These are phyloP conservation scores for Urtica urens DNA, from an alignment of 306 rosid genomes.

Conservation along the genomic window DNA sequence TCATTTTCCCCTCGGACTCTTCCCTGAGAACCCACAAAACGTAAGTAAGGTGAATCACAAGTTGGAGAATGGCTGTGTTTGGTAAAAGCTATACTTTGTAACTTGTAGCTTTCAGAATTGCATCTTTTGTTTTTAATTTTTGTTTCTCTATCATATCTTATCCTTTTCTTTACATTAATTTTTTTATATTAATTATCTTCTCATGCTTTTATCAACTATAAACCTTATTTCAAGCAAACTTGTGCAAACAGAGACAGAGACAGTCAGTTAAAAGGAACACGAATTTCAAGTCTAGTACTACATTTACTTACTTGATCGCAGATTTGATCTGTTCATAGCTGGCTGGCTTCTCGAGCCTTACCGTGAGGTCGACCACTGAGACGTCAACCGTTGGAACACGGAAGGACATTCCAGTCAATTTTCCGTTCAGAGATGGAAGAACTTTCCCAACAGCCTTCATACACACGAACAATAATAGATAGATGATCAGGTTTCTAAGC, in stretches of 20 bases:
- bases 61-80: too few species aligned
- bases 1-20: slow-evolving; percentile 64
- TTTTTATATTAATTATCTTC: too few species aligned
- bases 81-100: too few species aligned
- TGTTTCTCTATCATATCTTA: too few species aligned
- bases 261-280: neutral
- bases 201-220: too few species aligned
- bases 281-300: neutral
- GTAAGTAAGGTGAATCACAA: too few species aligned
- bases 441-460: slow-evolving; percentile 63
- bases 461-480: too few species aligned
- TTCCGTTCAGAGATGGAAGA: slow-evolving; percentile 60
- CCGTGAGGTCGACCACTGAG: slow-evolving; percentile 69
- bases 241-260: neutral
- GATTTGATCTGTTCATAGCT: slow-evolving; percentile 42
- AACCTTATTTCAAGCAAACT: too few species aligned
- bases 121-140: too few species aligned
- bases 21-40: slow-evolving; percentile 28
- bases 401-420: slow-evolving; percentile 77
- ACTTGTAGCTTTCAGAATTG: too few species aligned
- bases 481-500: neutral
- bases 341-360: slow-evolving; percentile 48
- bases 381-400: slow-evolving; percentile 76
- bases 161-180: too few species aligned
- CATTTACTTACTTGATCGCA: slow-evolving; percentile 51